These are phyloP conservation scores for Saccharomyces pastorianus DNA, from an alignment of 1,139 yeast species.

Conservation along the genomic window DNA sequence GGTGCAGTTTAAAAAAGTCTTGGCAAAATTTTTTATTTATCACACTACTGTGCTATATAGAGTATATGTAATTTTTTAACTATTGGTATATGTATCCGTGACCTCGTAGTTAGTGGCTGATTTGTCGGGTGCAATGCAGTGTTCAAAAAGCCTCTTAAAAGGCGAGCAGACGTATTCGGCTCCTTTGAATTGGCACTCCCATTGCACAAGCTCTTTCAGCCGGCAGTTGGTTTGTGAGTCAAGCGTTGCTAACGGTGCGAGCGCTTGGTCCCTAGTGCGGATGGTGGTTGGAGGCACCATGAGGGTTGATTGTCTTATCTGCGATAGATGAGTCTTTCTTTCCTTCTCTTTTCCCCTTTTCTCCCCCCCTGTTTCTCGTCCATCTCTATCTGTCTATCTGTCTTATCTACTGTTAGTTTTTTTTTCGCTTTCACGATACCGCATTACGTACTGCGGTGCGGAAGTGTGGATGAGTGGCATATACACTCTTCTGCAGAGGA, in stretches of 20 bases:
- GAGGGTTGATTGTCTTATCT: conserved; percentile 2
- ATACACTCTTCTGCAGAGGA: not conserved
- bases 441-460: not conserved
- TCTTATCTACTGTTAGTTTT: not conserved
- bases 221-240: conserved; percentile 20
- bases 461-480: not conserved
- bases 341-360: not conserved
- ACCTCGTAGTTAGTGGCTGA: conserved; percentile 26
- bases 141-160: conserved; percentile 44
- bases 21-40: not conserved
- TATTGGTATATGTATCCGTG: conserved; percentile 21
- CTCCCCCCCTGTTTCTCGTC: not conserved
- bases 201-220: conserved; percentile 21
- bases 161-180: conserved; percentile 44
- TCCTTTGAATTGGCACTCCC: not conserved
- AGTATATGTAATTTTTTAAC: not conserved
- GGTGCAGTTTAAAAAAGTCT: not conserved
- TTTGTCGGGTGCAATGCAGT: conserved; percentile 35
- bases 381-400: not conserved
- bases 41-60: not conserved
- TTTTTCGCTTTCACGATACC: not conserved
- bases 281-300: conserved; percentile 16
- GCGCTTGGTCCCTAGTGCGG: conserved; percentile 10
- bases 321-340: not conserved
- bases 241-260: conserved; percentile 25